Percentiles rank a stretch among this genome's conserved stretches.
These are phyloP conservation scores for Bertia moriformis DNA, from an alignment of 2,329 filamentous ascomycete species.

Conservation along the genomic window DNA sequence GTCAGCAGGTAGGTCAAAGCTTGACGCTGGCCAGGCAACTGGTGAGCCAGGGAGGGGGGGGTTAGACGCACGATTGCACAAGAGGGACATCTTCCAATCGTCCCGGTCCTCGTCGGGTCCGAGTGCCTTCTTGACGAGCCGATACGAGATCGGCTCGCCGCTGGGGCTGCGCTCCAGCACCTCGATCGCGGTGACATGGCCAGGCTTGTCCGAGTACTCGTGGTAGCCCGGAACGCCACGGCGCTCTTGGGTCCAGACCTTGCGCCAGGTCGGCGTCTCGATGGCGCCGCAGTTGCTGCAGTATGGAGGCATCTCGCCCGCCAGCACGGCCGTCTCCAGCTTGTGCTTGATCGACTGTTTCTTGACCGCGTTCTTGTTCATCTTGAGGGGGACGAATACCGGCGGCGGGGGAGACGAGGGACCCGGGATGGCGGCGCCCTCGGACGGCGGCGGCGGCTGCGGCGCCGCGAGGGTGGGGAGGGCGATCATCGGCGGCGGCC, in stretches of 20 bases:
- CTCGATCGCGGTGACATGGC: constrained; percentile 62
- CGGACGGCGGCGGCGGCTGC: constrained; percentile 30
- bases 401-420: constrained; percentile 29
- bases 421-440: constrained; percentile 4
- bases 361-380: constrained; percentile 50
- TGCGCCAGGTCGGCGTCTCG: constrained; percentile 90
- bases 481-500: constrained; percentile 12
- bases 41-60: background rate
- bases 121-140: constrained; percentile 65
- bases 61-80: constrained; percentile 68
- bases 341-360: constrained; percentile 46
- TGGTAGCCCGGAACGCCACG: constrained; percentile 56
- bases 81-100: constrained; percentile 54
- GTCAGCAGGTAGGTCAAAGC: no score
- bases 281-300: constrained; percentile 91
- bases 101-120: constrained; percentile 46
- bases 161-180: constrained; percentile 46
- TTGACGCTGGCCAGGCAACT: constrained; percentile 2
- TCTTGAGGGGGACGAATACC: no score
- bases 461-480: constrained; percentile 23
- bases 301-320: constrained; percentile 73
- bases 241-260: constrained; percentile 70
- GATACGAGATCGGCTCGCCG: constrained; percentile 50
- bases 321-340: constrained; percentile 50
- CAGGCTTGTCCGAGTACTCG: constrained; percentile 59